Evolutionary conservation across 2,329 filamentous ascomycete genomes (phyloP).

Genomic region (Xylariaceae sp.): DNA sequence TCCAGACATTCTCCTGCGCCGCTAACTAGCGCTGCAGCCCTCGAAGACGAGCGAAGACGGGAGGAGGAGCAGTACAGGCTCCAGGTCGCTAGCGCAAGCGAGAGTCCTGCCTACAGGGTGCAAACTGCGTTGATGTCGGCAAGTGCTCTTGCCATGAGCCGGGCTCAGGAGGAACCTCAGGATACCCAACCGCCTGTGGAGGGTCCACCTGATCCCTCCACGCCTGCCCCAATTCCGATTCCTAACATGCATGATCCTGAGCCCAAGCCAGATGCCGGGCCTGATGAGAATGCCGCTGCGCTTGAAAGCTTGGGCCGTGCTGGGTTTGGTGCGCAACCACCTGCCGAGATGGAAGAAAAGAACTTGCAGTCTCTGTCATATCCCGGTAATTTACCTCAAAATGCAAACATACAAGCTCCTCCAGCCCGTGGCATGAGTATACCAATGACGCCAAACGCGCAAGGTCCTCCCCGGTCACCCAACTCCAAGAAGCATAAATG

Average conservation of each 20-base stretch:
- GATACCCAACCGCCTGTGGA: constrained; percentile 38
- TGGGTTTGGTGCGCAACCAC: constrained; percentile 37
- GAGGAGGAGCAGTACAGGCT: constrained; percentile 42
- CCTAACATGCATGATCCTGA: constrained; percentile 30
- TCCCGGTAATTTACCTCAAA: constrained; percentile 45
- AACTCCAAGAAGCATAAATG: constrained; percentile 89
- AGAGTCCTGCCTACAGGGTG: constrained; percentile 50
- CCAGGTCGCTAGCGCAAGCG: constrained; percentile 42
- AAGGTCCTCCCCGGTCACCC: constrained; percentile 58
- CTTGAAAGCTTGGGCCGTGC: constrained; percentile 40
- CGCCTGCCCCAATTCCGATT: constrained; percentile 29
- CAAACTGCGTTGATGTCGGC: constrained; percentile 51
- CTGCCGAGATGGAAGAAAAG: constrained; percentile 48
- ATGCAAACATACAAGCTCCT: constrained; percentile 40
- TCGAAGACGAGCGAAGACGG: constrained; percentile 49
- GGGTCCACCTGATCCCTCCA: constrained; percentile 18
- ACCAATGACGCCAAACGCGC: constrained; percentile 46
- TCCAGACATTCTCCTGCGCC: constrained; percentile 42
- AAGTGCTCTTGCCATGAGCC: constrained; percentile 49
- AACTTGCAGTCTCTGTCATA: constrained; percentile 50
- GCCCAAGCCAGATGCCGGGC: constrained; percentile 38
- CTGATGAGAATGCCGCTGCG: constrained; percentile 38
- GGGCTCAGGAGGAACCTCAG: constrained; percentile 48
- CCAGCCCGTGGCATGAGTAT: constrained; percentile 52
- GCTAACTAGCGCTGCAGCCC: constrained; percentile 49